These are phyloP conservation scores for Zizania palustris DNA, from an alignment of 202 grass and related monocot species.

Conservation along the genomic window DNA sequence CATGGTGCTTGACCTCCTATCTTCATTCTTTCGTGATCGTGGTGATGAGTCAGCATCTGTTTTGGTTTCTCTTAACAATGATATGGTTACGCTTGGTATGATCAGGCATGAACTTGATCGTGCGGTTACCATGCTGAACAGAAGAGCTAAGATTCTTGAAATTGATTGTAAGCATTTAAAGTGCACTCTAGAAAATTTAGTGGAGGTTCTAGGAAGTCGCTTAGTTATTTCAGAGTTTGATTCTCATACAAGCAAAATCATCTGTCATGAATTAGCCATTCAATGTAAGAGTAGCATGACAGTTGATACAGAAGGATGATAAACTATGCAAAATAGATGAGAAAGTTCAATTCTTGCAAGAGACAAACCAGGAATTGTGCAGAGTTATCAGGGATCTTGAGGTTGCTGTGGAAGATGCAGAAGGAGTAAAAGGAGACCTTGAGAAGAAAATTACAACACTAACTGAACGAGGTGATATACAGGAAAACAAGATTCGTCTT, in stretches of 20 bases:
- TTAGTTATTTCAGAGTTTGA: slow-evolving; percentile 60
- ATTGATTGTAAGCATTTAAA: slow-evolving; percentile 49
- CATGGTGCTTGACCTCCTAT: slow-evolving; percentile 51
- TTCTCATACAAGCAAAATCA: slow-evolving; percentile 39
- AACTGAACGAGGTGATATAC: slow-evolving; percentile 33
- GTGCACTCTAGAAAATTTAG: slow-evolving; percentile 38
- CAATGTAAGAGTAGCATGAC: slow-evolving; percentile 26
- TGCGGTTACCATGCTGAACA: slow-evolving; percentile 31
- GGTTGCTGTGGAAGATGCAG: slow-evolving; percentile 39
- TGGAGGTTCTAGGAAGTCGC: slow-evolving; percentile 42
- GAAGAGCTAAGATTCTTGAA: slow-evolving; percentile 29
- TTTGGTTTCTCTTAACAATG: slow-evolving; percentile 45
- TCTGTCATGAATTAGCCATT: slow-evolving; percentile 46
- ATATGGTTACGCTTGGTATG: slow-evolving; percentile 45
- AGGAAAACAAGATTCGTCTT: slow-evolving; percentile 35
- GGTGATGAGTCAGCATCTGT: slow-evolving; percentile 43
- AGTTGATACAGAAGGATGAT: slow-evolving; percentile 42
- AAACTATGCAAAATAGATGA: slow-evolving; percentile 38
- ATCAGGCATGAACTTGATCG: slow-evolving; percentile 40
- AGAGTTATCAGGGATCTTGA: slow-evolving; percentile 42
- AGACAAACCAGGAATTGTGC: slow-evolving; percentile 43
- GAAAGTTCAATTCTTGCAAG: slow-evolving; percentile 42
- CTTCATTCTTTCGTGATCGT: slow-evolving; percentile 49
- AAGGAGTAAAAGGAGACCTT: slow-evolving; percentile 46
- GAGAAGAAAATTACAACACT: slow-evolving; percentile 41